Conservation (phyloP, 1,284 basidiomycete genomes). For the Hymenochaete sp. region DNA sequence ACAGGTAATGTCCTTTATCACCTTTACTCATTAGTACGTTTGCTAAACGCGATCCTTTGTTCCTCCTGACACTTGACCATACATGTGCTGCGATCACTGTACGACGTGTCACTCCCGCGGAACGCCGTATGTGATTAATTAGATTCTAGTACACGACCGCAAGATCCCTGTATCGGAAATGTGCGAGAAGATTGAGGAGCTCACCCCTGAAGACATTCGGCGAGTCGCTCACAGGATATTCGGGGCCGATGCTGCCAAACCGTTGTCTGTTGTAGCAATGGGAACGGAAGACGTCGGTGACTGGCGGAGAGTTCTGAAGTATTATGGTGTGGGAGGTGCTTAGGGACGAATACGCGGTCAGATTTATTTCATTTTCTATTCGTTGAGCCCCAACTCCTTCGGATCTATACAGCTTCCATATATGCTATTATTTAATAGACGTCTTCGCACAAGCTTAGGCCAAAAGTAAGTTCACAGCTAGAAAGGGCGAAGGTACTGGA, state of each 20-base stretch:
- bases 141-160: constrained; percentile 88
- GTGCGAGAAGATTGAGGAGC: constrained; percentile 81
- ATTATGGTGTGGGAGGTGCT: constrained; percentile 52
- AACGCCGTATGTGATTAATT: constrained; percentile 14
- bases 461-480: no score
- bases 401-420: no score
- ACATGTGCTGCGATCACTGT: no score
- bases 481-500: no score
- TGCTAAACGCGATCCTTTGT: background rate
- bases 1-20: constrained; percentile 40
- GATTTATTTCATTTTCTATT: background rate
- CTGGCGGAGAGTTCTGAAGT: constrained; percentile 49
- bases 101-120: no score
- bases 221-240: constrained; percentile 72
- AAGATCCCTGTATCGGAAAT: constrained; percentile 88
- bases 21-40: no score
- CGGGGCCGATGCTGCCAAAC: constrained; percentile 49
- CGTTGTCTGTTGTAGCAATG: constrained; percentile 65
- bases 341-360: background rate
- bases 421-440: no score
- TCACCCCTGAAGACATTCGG: constrained; percentile 64
- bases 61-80: no score
- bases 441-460: no score
- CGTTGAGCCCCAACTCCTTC: no score
- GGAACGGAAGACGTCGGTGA: constrained; percentile 62